Evolutionary conservation across 768 basidiomycete genomes (phyloP), one percentile per base, ranked within the genome.

Genomic region (Coprinellus micaceus): DNA sequence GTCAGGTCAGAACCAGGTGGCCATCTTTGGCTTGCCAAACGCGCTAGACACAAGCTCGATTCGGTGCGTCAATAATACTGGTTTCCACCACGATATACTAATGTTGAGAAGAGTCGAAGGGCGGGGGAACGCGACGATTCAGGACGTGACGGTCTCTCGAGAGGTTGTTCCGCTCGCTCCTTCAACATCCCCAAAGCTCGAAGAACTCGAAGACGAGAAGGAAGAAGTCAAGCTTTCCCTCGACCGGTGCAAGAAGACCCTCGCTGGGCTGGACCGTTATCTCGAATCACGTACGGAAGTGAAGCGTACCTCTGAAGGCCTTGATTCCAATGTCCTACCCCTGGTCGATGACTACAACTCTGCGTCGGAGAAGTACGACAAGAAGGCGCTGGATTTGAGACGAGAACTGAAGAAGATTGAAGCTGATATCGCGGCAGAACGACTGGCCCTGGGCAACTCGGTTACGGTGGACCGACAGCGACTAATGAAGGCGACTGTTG

Each of bases 61-160:
- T 7, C 68, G 76, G 77, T 75, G 49, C 48, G 65, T 26, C 17
- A 6, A 26, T 10, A 60, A 10, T 21, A 24, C 15, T 9, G 7
- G 15, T 43, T 17, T 43, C 10, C 19, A 7, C 7, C 7, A 21
- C 40, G n/a, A 7, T 21, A 43, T 15, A 15, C 40, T 43, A 43
- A 43, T 43, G 15, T 21, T 30, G n/a, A 17, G 6, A 53, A 79
- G 78, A 55, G 77, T 78, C 2, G 75, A 79, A 64, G 78, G 77
- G 9, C 63, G 70, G 17, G 76, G 77, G 15, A 60, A 65, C 45
- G 77, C 76, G 5, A 77, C 74, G 0, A 79, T 80, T 39, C 76
- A 79, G 44, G 77, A 79, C 56, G 77, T 79, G 1, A 69, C 71
- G n/a, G 59, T 75, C 37, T 72, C 71, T 4, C 15, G 15, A 7